phyloP scores from a whole-genome alignment of 108 stramenopile species.

The Mediolabrus comicus region DNA sequence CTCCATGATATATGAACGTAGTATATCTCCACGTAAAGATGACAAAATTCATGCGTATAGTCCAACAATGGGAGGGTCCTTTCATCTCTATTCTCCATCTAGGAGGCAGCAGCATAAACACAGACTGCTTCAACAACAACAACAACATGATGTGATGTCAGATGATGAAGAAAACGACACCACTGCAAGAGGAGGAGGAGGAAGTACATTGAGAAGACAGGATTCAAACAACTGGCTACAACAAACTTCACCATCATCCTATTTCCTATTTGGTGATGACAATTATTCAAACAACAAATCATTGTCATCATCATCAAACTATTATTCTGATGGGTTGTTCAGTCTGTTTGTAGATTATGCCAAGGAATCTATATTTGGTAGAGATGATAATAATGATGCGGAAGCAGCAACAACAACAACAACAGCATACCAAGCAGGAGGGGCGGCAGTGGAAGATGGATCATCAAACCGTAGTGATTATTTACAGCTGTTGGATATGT shows the following conservation, averaged over 20 bases:
- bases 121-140: not conserved
- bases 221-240: slow-evolving; percentile 21
- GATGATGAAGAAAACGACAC: not conserved
- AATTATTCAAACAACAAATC: not conserved
- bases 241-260: slow-evolving; percentile 36
- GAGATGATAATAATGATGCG: not conserved
- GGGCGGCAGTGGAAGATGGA: not conserved
- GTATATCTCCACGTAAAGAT: slow-evolving; percentile 15
- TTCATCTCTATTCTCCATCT: slow-evolving; percentile 29
- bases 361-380: slow-evolving; percentile 14
- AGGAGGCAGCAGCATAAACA: not conserved
- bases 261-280: slow-evolving; percentile 29
- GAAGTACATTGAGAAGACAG: not conserved
- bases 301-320: no score
- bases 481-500: slow-evolving; percentile 39
- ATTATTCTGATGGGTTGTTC: not conserved
- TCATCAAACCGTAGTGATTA: not conserved
- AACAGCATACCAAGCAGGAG: no score
- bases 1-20: slow-evolving; percentile 52
- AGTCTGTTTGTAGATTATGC: not conserved
- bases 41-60: slow-evolving; percentile 11
- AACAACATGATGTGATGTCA: not conserved
- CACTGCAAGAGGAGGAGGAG: slow-evolving; percentile 9
- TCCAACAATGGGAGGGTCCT: slow-evolving; percentile 38
- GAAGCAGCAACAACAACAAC: not conserved